Conservation (phyloP, 257 asterid genomes). For the Solanum sejunctum region DNA sequence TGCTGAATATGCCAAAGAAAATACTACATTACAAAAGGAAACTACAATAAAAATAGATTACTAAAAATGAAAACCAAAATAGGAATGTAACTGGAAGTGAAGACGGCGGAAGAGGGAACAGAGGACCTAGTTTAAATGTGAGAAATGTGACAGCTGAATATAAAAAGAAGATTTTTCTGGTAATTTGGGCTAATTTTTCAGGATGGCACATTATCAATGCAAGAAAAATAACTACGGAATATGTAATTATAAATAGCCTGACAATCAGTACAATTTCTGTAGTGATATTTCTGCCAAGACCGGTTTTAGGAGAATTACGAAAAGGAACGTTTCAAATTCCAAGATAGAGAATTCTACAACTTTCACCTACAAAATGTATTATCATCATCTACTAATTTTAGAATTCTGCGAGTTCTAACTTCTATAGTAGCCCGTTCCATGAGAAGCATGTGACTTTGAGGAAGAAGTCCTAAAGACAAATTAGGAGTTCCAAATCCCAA, state of each 20-base stretch:
- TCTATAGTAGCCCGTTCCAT: not conserved
- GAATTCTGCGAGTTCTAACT: not conserved
- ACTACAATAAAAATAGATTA: not conserved
- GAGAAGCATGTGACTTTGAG: not conserved
- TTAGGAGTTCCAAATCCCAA: not conserved
- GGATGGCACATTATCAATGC: not conserved
- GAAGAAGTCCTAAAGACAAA: not conserved
- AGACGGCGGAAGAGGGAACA: not conserved
- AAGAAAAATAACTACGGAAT: not conserved
- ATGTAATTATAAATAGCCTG: not conserved
- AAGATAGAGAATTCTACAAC: not conserved
- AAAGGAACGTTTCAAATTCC: not conserved
- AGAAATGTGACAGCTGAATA: not conserved
- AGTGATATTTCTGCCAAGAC: not conserved
- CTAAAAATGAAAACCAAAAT: not conserved
- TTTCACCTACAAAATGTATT: not conserved
- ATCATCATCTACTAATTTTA: not conserved
- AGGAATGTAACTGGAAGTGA: not conserved
- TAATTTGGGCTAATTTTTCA: not conserved
- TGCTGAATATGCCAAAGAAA: not conserved
- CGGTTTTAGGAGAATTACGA: not conserved
- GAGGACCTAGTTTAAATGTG: not conserved
- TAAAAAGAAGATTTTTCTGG: not conserved
- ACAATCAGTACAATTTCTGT: not conserved
- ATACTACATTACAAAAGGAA: not conserved